phyloP scores from a whole-genome alignment of 2,329 filamentous ascomycete species.

The Fusarium veterinarium region DNA sequence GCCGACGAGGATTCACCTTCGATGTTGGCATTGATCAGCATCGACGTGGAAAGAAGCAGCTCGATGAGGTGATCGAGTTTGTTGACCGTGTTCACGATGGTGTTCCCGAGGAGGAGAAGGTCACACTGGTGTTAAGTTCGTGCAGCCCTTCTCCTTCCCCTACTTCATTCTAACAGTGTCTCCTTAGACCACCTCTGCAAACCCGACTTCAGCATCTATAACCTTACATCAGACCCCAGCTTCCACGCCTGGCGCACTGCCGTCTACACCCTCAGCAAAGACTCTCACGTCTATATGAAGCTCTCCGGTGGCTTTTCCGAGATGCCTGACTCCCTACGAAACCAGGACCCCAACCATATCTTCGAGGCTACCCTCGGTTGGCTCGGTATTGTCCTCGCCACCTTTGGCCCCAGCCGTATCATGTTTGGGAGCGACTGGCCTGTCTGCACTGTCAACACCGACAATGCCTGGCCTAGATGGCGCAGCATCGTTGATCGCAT shows the following conservation, averaged over 20 bases:
- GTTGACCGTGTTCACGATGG: slow-evolving; percentile 73
- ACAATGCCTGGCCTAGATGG: slow-evolving; percentile 81
- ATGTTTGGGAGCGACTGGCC: slow-evolving; percentile 98
- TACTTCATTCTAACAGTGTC: slow-evolving; percentile 12
- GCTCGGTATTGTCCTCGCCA: slow-evolving; percentile 76
- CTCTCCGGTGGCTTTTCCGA: slow-evolving; percentile 89
- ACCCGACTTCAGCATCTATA: slow-evolving; percentile 77
- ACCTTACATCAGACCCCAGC: slow-evolving; percentile 63
- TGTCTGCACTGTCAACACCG: slow-evolving; percentile 76
- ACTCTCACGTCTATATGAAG: slow-evolving; percentile 83
- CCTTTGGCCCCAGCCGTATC: slow-evolving; percentile 77
- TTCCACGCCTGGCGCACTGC: slow-evolving; percentile 77
- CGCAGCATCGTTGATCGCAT: slow-evolving; percentile 74
- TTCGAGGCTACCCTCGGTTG: slow-evolving; percentile 75
- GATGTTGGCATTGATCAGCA: slow-evolving; percentile 88
- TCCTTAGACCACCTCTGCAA: slow-evolving; percentile 87
- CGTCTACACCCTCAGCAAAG: slow-evolving; percentile 74
- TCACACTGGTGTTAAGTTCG: slow-evolving; percentile 77
- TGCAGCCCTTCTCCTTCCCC: background rate
- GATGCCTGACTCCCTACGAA: slow-evolving; percentile 69
- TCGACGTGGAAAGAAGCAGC: slow-evolving; percentile 78
- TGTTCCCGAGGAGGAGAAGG: slow-evolving; percentile 68
- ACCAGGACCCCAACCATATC: slow-evolving; percentile 64
- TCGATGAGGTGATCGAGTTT: slow-evolving; percentile 77
- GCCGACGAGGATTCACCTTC: slow-evolving; percentile 74